A percentile compares a stretch with the other conserved stretches of the same genome.
phyloP scores from a whole-genome alignment of 805 yeast species.

The Kurtzmaniella fragi region DNA sequence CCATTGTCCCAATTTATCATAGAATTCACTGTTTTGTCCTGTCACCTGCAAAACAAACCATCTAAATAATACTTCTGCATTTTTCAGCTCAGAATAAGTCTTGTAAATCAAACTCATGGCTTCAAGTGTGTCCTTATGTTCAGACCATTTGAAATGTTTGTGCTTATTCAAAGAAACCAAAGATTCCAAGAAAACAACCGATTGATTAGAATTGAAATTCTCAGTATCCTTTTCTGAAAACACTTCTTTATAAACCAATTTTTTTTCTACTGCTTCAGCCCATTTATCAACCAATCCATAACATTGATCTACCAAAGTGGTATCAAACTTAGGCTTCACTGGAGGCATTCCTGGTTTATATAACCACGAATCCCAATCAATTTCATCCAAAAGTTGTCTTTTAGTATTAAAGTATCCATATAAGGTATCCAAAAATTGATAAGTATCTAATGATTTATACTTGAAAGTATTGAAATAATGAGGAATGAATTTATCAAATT shows the following conservation, averaged over 20 bases:
- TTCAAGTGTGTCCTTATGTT: slow-evolving; percentile 25
- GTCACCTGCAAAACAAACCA: slow-evolving; percentile 66
- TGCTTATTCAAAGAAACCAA: slow-evolving; percentile 47
- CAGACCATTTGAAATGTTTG: slow-evolving; percentile 32
- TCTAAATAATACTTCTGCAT: slow-evolving; percentile 79
- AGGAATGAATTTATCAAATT: slow-evolving; percentile 76
- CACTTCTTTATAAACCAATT: slow-evolving; percentile 11
- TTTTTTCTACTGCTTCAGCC: slow-evolving; percentile 35
- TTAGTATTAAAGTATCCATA: slow-evolving; percentile 58
- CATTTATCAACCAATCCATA: slow-evolving; percentile 62
- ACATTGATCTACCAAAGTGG: slow-evolving; percentile 71
- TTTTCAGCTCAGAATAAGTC: slow-evolving; percentile 47
- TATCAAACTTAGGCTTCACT: slow-evolving; percentile 68
- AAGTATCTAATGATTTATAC: slow-evolving; percentile 71
- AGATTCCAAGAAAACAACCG: slow-evolving; percentile 72
- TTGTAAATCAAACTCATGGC: slow-evolving; percentile 31
- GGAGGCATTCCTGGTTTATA: slow-evolving; percentile 86
- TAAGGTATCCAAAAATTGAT: slow-evolving; percentile 70
- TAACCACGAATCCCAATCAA: slow-evolving; percentile 87
- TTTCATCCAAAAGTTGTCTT: slow-evolving; percentile 49
- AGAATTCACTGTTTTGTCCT: slow-evolving; percentile 42
- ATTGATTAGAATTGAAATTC: slow-evolving; percentile 66
- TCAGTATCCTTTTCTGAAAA: slow-evolving; percentile 50
- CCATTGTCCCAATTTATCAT: slow-evolving; percentile 68
- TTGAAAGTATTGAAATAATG: slow-evolving; percentile 68